Base-by-base conservation (phyloP, 768 basidiomycete species). In the Filobasidium wieringae region DNA sequence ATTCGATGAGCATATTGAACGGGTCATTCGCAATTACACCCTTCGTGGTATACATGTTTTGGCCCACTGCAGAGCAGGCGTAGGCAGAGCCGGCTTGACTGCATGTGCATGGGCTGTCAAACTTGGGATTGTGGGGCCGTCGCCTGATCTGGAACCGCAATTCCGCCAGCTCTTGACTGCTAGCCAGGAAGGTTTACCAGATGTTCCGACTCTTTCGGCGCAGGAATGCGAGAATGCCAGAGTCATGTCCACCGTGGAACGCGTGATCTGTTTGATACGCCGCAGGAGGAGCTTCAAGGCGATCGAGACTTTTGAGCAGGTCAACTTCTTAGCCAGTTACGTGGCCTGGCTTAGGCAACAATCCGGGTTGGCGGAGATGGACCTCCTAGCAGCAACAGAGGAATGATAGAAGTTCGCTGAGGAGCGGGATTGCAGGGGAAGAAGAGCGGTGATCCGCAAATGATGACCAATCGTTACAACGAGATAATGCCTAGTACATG, bases 291-390 rank as follows among this genome's bases (percentile, higher is more conserved):
- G 89, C 64, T 73, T 84, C 57, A 96, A 97, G 71, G 90, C 91
- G 1, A 81, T 97, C 37, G 93, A 97, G 72, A 93, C 89, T 2
- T 84, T 86, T 69, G 89, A 95, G 69, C 92, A 97, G 73, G 93
- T 93, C 15, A 66, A 67, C 52, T 73, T 71, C 49, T 51, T 73
- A 55, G 68, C 60, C 14, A 58, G 40, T 12, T 72, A 72, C 51
- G 64, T 69, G 12, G 57, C 55, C 19, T 72, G 71, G 71, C 51
- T 72, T 32, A 59, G 71, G 29, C 58, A 36, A 33, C 55, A 59
- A 49, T 51, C 30, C 19, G 51, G 51, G 26, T 17, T 49, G n/a
- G 41, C 43, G 31, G 15, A 27, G 29, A 7, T 50, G 47, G 30
- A 29, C 45, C n/a, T n/a, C n/a, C n/a, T n/a, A n/a, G n/a, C n/a